Conservation (phyloP, 2,329 filamentous ascomycete species). For the Aspergillus sp. region DNA sequence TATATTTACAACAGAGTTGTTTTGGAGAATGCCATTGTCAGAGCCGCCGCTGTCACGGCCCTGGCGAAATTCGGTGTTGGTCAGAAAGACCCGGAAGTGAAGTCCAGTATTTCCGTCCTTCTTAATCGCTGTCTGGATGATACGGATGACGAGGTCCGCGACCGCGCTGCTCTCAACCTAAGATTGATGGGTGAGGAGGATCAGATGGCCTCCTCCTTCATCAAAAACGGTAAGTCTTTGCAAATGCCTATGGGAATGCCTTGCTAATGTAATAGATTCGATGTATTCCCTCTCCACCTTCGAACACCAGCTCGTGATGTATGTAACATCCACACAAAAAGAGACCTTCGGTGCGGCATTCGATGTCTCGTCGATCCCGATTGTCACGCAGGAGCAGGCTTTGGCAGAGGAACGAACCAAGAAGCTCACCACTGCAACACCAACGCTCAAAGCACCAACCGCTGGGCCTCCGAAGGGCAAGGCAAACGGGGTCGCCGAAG, state of each 20-base stretch:
- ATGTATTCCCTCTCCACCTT: conserved; percentile 93
- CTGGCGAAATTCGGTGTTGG: conserved; percentile 95
- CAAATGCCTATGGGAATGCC: not conserved
- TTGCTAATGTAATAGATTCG: conserved; percentile 52
- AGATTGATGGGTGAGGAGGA: conserved; percentile 88
- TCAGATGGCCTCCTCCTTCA: conserved; percentile 73
- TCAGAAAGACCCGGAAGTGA: conserved; percentile 92
- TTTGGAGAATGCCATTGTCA: conserved; percentile 89
- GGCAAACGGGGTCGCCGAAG: conserved; percentile 60
- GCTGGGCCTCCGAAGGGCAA: conserved; percentile 65
- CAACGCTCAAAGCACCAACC: conserved; percentile 87
- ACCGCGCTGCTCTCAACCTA: conserved; percentile 86
- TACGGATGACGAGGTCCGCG: conserved; percentile 92
- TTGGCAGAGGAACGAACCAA: conserved; percentile 93
- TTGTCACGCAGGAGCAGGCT: conserved; percentile 91
- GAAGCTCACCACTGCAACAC: conserved; percentile 88
- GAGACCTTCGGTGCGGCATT: conserved; percentile 76
- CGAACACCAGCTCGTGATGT: conserved; percentile 95
- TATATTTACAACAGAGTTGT: conserved; percentile 99
- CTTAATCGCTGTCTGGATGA: conserved; percentile 91
- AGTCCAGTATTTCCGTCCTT: conserved; percentile 86
- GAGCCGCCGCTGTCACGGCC: conserved; percentile 89
- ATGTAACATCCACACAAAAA: conserved; percentile 87
- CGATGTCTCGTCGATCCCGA: conserved; percentile 80
- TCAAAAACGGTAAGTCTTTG: conserved; percentile 67